These are phyloP conservation scores for Globisporangium viniferum DNA, from an alignment of 352 stramenopile genomes.

Conservation along the genomic window DNA sequence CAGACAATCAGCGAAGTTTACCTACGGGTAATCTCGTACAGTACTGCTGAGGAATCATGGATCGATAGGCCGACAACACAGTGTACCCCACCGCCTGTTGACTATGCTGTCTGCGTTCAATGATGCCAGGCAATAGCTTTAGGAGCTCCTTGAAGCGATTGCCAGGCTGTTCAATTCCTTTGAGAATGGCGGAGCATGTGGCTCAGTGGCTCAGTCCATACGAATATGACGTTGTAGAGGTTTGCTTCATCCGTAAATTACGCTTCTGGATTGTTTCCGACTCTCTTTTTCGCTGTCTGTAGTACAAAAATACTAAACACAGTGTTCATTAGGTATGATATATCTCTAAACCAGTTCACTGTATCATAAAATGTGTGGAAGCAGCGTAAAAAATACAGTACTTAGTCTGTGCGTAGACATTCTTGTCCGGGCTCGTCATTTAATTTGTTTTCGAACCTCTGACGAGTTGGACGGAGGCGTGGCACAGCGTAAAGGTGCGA, in stretches of 20 bases:
- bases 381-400: no score
- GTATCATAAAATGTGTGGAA: no score
- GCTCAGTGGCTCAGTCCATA: not conserved
- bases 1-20: not conserved
- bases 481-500: not conserved
- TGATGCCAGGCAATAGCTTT: not conserved
- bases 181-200: not conserved
- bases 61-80: not conserved
- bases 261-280: not conserved
- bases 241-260: not conserved
- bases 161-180: not conserved
- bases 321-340: not conserved
- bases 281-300: not conserved
- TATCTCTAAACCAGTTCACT: no score
- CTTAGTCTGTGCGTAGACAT: not conserved
- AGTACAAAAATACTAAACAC: not conserved
- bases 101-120: not conserved
- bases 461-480: not conserved
- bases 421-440: not conserved
- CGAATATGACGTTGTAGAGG: not conserved
- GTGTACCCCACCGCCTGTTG: not conserved
- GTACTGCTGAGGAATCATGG: not conserved
- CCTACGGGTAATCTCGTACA: not conserved
- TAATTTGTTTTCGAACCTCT: not conserved
- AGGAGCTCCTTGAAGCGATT: not conserved